Evolutionary conservation across 768 basidiomycete species (phyloP).

Genomic region (Xerocomus brunneocitrinus): DNA sequence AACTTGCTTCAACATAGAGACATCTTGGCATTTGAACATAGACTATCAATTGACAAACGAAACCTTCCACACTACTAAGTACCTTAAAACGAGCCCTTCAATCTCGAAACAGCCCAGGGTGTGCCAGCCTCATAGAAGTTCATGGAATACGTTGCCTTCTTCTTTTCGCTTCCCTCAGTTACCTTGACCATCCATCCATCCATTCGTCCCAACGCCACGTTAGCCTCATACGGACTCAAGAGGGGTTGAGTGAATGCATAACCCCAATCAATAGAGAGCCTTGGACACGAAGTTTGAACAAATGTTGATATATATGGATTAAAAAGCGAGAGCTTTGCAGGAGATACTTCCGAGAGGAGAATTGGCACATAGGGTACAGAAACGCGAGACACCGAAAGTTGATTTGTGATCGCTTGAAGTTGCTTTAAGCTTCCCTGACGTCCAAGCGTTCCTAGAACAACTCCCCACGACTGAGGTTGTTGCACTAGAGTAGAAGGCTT

Average conservation of each 20-base stretch:
- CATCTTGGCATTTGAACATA: neutral
- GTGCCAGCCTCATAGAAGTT: slow-evolving; percentile 88
- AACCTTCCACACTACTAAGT: neutral
- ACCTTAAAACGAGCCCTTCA: slow-evolving; percentile 45
- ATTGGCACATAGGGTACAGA: slow-evolving; percentile 82
- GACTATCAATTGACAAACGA: neutral
- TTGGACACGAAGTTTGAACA: slow-evolving; percentile 94
- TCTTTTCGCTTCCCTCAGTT: slow-evolving; percentile 17
- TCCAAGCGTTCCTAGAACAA: slow-evolving; percentile 91
- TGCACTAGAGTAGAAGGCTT: slow-evolving; percentile 1
- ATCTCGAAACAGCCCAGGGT: slow-evolving; percentile 68
- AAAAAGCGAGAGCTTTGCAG: slow-evolving; percentile 86
- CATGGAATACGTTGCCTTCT: slow-evolving; percentile 72
- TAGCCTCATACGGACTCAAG: slow-evolving; percentile 89
- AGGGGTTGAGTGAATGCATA: slow-evolving; percentile 90
- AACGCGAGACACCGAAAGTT: slow-evolving; percentile 50
- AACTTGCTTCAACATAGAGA: neutral
- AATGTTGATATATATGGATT: slow-evolving; percentile 79
- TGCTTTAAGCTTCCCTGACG: slow-evolving; percentile 92
- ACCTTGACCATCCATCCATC: slow-evolving; percentile 60
- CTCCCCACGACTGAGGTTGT: slow-evolving; percentile 64
- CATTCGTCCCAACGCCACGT: slow-evolving; percentile 66
- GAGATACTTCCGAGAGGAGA: slow-evolving; percentile 94
- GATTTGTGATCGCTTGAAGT: slow-evolving; percentile 76
- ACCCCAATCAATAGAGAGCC: slow-evolving; percentile 98